Conservation (phyloP, 2,329 filamentous ascomycete genomes). For the Fusarium chuoi region DNA sequence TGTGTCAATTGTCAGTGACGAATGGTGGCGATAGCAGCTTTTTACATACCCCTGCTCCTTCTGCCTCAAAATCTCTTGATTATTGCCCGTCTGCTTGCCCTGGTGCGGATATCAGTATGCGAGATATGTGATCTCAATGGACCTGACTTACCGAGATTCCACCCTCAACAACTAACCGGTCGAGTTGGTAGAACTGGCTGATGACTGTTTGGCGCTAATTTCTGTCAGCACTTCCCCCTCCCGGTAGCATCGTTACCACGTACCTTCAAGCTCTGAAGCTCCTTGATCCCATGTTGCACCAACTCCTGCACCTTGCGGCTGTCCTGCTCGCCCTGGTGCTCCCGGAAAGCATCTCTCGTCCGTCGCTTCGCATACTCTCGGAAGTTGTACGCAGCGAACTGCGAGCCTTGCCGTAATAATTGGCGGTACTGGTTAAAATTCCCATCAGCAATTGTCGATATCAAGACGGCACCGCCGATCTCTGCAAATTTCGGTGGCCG, state of each 20-base stretch:
- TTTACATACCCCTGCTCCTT: slow-evolving; percentile 79
- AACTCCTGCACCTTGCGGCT: slow-evolving; percentile 84
- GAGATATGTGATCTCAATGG: not conserved
- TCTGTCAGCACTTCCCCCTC: slow-evolving; percentile 2
- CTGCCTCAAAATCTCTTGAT: slow-evolving; percentile 76
- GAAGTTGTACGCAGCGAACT: slow-evolving; percentile 97
- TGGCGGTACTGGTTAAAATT: slow-evolving; percentile 79
- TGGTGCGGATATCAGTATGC: slow-evolving; percentile 45
- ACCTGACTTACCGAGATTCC: slow-evolving; percentile 72
- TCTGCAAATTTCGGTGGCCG: slow-evolving; percentile 26
- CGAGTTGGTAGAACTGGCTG: slow-evolving; percentile 93
- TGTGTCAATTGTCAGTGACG: slow-evolving; percentile 8
- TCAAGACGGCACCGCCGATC: not conserved
- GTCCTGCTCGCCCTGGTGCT: slow-evolving; percentile 79
- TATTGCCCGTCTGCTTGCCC: slow-evolving; percentile 77
- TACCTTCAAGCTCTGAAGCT: slow-evolving; percentile 92
- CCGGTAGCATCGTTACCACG: slow-evolving; percentile 11
- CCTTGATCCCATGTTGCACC: slow-evolving; percentile 86
- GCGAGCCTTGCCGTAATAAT: slow-evolving; percentile 83
- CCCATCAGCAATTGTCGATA: slow-evolving; percentile 26
- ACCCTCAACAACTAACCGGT: slow-evolving; percentile 91
- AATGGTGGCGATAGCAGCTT: not conserved
- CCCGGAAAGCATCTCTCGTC: slow-evolving; percentile 89
- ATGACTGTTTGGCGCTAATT: slow-evolving; percentile 91
- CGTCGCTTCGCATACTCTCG: slow-evolving; percentile 93